phyloP scores from a whole-genome alignment of 306 rosid genomes.

The Luffa acutangula region DNA sequence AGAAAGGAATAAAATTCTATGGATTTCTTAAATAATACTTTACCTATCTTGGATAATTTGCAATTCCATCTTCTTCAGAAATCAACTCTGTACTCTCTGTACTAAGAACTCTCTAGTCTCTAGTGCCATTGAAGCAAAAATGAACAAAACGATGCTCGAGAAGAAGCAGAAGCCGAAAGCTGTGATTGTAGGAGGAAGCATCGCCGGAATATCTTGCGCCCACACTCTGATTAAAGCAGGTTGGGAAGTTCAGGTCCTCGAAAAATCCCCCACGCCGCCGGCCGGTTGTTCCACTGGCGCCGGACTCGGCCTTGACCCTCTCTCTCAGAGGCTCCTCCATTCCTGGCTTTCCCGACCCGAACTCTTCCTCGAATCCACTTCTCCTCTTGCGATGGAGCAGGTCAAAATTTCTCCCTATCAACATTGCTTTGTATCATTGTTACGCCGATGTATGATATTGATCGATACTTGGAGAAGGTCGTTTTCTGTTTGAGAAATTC shows the following conservation, averaged over 20 bases:
- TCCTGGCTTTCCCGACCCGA: constrained; percentile 51
- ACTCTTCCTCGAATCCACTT: constrained; percentile 28
- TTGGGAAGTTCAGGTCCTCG: constrained; percentile 63
- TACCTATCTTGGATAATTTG: too few relatives aligned
- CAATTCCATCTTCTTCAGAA: too few relatives aligned
- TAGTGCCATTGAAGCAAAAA: neutral
- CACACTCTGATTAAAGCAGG: constrained; percentile 54
- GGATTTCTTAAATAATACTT: too few relatives aligned
- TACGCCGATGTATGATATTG: neutral
- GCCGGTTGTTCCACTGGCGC: constrained; percentile 73
- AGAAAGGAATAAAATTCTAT: too few relatives aligned
- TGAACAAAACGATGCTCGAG: neutral
- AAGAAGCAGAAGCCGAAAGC: constrained; percentile 32
- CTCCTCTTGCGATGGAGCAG: constrained; percentile 65
- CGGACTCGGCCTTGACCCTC: constrained; percentile 70
- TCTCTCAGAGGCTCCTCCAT: constrained; percentile 35
- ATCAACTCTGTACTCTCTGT: too few relatives aligned
- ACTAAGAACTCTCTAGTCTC: too few relatives aligned
- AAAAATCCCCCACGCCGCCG: constrained; percentile 41
- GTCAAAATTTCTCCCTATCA: constrained; percentile 6
- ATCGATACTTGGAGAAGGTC: neutral
- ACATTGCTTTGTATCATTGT: neutral
- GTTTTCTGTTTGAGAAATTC: neutral
- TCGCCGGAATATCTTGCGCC: constrained; percentile 57
- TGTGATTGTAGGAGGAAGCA: constrained; percentile 69